Base-by-base conservation (phyloP, 176 grass and related monocot genomes). In the Miscanthus lutarioriparius region DNA sequence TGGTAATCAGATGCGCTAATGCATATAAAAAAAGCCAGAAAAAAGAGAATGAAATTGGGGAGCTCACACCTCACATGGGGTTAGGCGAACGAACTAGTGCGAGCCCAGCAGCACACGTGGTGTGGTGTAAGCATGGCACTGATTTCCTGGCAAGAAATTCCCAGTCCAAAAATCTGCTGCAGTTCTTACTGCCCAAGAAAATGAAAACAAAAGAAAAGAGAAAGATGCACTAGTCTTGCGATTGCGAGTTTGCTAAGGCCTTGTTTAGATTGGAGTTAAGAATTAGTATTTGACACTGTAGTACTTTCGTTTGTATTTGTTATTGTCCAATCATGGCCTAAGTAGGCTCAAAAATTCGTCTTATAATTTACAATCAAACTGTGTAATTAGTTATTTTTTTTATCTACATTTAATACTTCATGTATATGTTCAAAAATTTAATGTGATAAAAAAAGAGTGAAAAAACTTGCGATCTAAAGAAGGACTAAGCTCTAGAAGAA, bases 401-500 rank as follows among this genome's bases (percentile, higher is more conserved):
- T n/a, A n/a, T n/a, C n/a, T n/a, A n/a, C n/a, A n/a, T n/a, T n/a
- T n/a, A n/a, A n/a, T n/a, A n/a, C n/a, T n/a, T n/a, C n/a, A n/a
- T n/a, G n/a, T n/a, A n/a, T n/a, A n/a, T n/a, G n/a, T n/a, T n/a
- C n/a, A n/a, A n/a, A n/a, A n/a, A n/a, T n/a, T n/a, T n/a, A n/a
- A n/a, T n/a, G n/a, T n/a, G n/a, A n/a, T n/a, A n/a, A n/a, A n/a
- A n/a, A n/a, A n/a, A n/a, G n/a, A n/a, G n/a, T n/a, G n/a, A n/a
- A n/a, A n/a, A n/a, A n/a, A n/a, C n/a, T n/a, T n/a, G n/a, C n/a
- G n/a, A n/a, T n/a, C n/a, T n/a, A n/a, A n/a, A n/a, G n/a, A n/a
- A n/a, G n/a, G n/a, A n/a, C n/a, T n/a, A 27, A 26, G 8, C 22
- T 86, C 84, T 23, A 43, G 58, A 70, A 70, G 63, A 48, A 84